These are phyloP conservation scores for Poa annua DNA, from an alignment of 176 grass and related monocot species.

Conservation along the genomic window DNA sequence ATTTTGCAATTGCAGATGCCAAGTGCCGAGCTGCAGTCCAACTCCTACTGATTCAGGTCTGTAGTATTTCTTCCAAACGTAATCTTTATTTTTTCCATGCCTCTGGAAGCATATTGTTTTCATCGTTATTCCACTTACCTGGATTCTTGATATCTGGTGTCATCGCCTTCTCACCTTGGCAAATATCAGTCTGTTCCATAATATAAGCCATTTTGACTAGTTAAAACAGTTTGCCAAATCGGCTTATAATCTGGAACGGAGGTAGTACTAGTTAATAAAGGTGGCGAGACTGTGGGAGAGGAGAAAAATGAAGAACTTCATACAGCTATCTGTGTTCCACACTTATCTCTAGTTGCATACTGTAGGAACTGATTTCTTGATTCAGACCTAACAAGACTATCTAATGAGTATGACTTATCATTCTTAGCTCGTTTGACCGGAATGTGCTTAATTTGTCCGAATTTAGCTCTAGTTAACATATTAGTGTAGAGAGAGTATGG, in stretches of 20 bases:
- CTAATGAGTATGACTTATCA: neutral
- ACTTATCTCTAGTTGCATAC: neutral
- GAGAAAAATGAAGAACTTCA: slow-evolving; percentile 18
- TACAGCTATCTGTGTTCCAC: neutral
- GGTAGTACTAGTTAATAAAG: neutral
- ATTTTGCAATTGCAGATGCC: slow-evolving; percentile 91
- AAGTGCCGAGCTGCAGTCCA: slow-evolving; percentile 97
- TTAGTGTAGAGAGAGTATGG: neutral
- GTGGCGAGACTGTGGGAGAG: neutral
- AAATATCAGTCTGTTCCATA: neutral
- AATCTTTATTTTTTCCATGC: slow-evolving; percentile 8
- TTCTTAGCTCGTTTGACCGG: slow-evolving; percentile 15
- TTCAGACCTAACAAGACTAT: neutral
- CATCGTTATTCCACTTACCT: slow-evolving; percentile 11
- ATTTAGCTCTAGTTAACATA: neutral
- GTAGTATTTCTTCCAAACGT: slow-evolving; percentile 34
- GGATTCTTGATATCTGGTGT: slow-evolving; percentile 5
- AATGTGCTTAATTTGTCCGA: neutral
- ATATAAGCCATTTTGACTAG: no score
- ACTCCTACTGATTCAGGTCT: slow-evolving; percentile 97
- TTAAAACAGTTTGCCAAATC: no score
- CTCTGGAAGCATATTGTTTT: slow-evolving; percentile 31
- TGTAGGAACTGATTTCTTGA: slow-evolving; percentile 32
- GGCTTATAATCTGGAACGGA: no score
- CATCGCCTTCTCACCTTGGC: neutral